Percentiles rank a stretch among this genome's conserved stretches.
phyloP scores from a whole-genome alignment of 148 eudicot genomes.

The Cornus controversa region DNA sequence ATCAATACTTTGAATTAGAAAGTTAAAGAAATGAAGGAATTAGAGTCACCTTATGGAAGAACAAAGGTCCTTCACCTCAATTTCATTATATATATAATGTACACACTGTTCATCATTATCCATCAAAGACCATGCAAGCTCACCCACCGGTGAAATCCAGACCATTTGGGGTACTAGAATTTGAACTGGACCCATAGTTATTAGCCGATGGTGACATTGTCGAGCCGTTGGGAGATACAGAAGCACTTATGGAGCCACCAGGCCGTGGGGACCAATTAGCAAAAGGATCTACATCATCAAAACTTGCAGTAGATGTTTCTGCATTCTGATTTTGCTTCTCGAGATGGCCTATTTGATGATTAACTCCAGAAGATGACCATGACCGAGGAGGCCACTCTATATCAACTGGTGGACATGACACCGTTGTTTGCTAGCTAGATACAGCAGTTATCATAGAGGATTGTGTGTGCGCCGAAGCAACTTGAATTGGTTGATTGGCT shows the following conservation, averaged over 20 bases:
- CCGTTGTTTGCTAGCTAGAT: constrained; percentile 43
- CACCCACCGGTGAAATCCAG: too few relatives aligned
- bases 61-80: too few relatives aligned
- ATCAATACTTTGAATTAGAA: too few relatives aligned
- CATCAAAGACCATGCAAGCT: too few relatives aligned
- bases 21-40: too few relatives aligned
- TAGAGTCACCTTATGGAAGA: too few relatives aligned
- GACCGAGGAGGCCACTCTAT: constrained; percentile 92
- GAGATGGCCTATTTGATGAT: constrained; percentile 30
- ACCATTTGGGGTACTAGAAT: constrained; percentile 28
- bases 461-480: constrained; percentile 19
- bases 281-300: constrained; percentile 85
- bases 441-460: constrained; percentile 31
- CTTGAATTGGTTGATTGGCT: constrained; percentile 32
- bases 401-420: constrained; percentile 67
- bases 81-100: too few relatives aligned
- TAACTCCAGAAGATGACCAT: constrained; percentile 39
- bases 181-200: constrained; percentile 29
- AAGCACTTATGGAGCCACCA: constrained; percentile 29
- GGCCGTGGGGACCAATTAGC: constrained; percentile 90
- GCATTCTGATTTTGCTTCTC: constrained; percentile 32
- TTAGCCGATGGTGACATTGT: constrained; percentile 29
- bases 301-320: constrained; percentile 30
- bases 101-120: too few relatives aligned
- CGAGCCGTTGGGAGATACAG: constrained; percentile 38